phyloP scores from a whole-genome alignment of 1,284 basidiomycete species.

The Chiua sp. region DNA sequence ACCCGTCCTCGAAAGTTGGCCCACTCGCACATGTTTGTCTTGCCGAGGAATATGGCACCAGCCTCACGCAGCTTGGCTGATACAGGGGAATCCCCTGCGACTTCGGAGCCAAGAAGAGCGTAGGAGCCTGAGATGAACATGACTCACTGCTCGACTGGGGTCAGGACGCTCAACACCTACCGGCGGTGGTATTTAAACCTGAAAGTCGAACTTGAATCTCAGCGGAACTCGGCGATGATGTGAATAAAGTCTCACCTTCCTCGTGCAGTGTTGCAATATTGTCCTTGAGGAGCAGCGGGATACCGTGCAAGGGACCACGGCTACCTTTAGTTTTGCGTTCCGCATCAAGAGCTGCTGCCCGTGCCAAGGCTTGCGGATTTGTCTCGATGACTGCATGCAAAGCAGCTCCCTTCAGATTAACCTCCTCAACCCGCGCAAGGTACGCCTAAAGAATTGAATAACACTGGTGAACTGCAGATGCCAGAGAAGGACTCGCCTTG shows the following conservation, averaged over 20 bases:
- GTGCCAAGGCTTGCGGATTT: conserved; percentile 61
- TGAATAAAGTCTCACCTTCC: conserved; percentile 48
- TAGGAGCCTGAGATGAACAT: conserved; percentile 50
- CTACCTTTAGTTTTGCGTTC: conserved; percentile 55
- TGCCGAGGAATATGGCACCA: conserved; percentile 61
- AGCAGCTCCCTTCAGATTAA: conserved; percentile 66
- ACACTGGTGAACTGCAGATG: not conserved
- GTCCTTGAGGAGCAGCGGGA: conserved; percentile 61
- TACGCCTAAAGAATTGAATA: conserved; percentile 67
- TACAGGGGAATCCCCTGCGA: conserved; percentile 69
- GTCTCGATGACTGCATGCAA: conserved; percentile 68
- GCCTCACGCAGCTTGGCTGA: conserved; percentile 60
- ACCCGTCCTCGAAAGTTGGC: conserved; percentile 47
- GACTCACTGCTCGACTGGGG: not conserved
- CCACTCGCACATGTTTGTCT: conserved; percentile 56
- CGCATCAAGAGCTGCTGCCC: conserved; percentile 58
- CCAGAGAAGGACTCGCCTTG: conserved; percentile 24
- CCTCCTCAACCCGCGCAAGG: conserved; percentile 72
- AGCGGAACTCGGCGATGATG: conserved; percentile 27
- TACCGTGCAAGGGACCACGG: conserved; percentile 67
- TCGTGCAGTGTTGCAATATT: conserved; percentile 38
- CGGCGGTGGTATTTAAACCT: conserved; percentile 71
- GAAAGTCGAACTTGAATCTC: conserved; percentile 4
- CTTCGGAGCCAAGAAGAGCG: conserved; percentile 60
- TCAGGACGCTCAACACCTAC: conserved; percentile 11